These are phyloP conservation scores for Dactylorhiza incarnata DNA, from an alignment of 106 monocot species.

Conservation along the genomic window DNA sequence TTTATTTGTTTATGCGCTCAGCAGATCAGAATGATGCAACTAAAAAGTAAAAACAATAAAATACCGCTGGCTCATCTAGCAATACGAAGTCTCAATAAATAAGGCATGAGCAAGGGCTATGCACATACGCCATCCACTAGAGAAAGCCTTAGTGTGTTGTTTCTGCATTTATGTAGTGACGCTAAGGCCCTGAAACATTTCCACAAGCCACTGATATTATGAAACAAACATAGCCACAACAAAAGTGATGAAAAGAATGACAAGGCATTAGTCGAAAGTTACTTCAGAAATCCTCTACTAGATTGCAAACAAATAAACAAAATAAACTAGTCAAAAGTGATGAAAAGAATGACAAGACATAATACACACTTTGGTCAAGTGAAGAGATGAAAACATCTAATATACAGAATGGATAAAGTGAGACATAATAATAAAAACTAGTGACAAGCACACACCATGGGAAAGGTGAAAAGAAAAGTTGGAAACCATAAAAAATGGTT, in stretches of 20 bases:
- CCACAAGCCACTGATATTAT: not conserved
- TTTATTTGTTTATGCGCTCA: not conserved
- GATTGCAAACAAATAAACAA: too few relatives aligned
- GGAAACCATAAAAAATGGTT: too few relatives aligned
- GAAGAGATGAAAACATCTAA: too few relatives aligned
- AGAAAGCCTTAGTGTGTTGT: slow-evolving; percentile 78
- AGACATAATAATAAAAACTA: too few relatives aligned
- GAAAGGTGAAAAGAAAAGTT: too few relatives aligned
- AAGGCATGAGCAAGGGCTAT: slow-evolving; percentile 97
- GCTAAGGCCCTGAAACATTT: slow-evolving; percentile 83
- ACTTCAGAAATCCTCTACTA: too few relatives aligned
- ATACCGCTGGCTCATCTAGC: slow-evolving; percentile 98
- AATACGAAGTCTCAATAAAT: slow-evolving; percentile 88
- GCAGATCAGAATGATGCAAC: not conserved
- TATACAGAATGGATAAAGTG: too few relatives aligned
- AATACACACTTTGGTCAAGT: too few relatives aligned
- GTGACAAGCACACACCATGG: too few relatives aligned
- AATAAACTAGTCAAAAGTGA: too few relatives aligned
- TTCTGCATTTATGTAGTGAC: slow-evolving; percentile 88
- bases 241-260: not conserved
- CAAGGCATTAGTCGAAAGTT: not conserved
- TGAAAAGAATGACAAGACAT: too few relatives aligned
- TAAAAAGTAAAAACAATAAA: not conserved
- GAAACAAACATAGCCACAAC: not conserved
- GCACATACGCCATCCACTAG: slow-evolving; percentile 99